Evolutionary conservation across 2,329 filamentous ascomycete species (phyloP).

Genomic region (Fusarium sororula): DNA sequence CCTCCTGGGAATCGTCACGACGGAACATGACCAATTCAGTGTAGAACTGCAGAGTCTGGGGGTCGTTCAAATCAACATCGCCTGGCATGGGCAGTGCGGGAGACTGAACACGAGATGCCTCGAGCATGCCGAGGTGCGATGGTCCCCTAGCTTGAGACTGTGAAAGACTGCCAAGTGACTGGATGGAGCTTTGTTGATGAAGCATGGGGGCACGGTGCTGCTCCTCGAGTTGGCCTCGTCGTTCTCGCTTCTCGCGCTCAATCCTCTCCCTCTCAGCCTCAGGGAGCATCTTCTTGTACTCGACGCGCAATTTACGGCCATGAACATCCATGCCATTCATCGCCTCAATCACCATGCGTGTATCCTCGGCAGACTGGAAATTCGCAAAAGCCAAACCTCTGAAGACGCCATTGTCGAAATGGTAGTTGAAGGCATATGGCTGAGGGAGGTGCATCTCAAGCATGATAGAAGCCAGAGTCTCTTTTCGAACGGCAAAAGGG

Average conservation of each 20-base stretch:
- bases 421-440: slow-evolving; percentile 99
- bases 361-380: slow-evolving; percentile 95
- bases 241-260: slow-evolving; percentile 95
- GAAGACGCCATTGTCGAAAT: slow-evolving; percentile 98
- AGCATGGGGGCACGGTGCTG: slow-evolving; percentile 85
- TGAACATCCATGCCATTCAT: slow-evolving; percentile 97
- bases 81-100: slow-evolving; percentile 43
- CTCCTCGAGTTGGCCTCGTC: slow-evolving; percentile 94
- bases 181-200: slow-evolving; percentile 87
- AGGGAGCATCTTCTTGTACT: slow-evolving; percentile 99
- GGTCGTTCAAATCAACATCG: slow-evolving; percentile 92
- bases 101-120: not conserved
- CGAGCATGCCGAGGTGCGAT: slow-evolving; percentile 57
- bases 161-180: slow-evolving; percentile 74
- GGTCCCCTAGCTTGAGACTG: slow-evolving; percentile 65
- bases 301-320: slow-evolving; percentile 91
- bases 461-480: slow-evolving; percentile 93
- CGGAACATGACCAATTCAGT: slow-evolving; percentile 91
- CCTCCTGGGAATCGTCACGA: slow-evolving; percentile 78
- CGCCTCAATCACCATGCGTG: slow-evolving; percentile 87
- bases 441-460: slow-evolving; percentile 91
- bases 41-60: slow-evolving; percentile 86
- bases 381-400: slow-evolving; percentile 96
- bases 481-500: slow-evolving; percentile 97
- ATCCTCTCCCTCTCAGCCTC: slow-evolving; percentile 94